Evolutionary conservation across 2,329 filamentous ascomycete species (phyloP).

Genomic region (Onygenales sp.): DNA sequence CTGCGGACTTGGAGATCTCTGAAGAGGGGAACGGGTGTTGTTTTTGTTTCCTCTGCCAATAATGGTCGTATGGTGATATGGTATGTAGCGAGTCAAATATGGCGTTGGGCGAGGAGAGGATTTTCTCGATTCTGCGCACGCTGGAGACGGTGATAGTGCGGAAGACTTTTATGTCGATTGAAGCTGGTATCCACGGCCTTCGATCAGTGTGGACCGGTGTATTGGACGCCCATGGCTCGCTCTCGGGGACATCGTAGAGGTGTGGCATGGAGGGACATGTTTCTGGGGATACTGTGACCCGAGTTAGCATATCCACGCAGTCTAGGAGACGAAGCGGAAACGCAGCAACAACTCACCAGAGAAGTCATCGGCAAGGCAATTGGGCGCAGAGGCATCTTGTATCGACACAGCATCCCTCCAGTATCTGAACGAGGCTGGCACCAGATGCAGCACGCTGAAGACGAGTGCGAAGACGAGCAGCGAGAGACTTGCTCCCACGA

Average conservation of each 20-base stretch:
- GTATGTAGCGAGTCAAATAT: not conserved
- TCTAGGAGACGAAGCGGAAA: not conserved
- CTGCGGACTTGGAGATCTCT: not conserved
- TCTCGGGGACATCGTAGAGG: not conserved
- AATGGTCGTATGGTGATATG: not conserved
- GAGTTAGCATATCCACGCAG: not conserved
- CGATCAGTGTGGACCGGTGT: not conserved
- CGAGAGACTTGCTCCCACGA: not conserved
- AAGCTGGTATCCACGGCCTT: not conserved
- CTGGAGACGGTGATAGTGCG: not conserved
- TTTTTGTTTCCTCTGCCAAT: not conserved
- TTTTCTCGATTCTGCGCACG: not conserved
- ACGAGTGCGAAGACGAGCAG: not conserved
- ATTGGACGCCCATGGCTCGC: not conserved
- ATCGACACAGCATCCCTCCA: not conserved
- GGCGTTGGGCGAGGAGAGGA: not conserved
- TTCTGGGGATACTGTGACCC: not conserved
- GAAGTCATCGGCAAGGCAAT: not conserved
- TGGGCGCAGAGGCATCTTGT: not conserved
- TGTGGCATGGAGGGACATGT: not conserved
- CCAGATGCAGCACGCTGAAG: not conserved
- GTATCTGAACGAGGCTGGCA: not conserved
- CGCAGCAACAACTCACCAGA: not conserved
- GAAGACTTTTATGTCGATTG: not conserved
- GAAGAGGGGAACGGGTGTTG: not conserved